Percentiles rank a stretch among this genome's conserved stretches.
Conservation (phyloP, 441 rosid species). For the Manihot esculenta region DNA sequence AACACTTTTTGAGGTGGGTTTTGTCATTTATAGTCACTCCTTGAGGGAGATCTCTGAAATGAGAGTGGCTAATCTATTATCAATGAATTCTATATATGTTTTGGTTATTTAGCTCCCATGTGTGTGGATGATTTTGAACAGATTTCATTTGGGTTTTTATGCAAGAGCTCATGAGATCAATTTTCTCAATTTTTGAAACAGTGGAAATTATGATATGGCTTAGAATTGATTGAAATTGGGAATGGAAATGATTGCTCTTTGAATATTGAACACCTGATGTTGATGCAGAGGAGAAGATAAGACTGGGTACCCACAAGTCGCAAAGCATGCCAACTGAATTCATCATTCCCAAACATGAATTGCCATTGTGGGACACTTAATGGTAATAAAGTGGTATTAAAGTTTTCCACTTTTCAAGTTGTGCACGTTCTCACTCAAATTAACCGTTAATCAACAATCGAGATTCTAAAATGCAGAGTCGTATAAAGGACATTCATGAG, state of each 20-base stretch:
- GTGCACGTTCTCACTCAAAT: neutral
- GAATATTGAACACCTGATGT: neutral
- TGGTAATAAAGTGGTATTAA: neutral
- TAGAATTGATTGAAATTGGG: neutral
- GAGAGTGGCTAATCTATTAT: slow-evolving; percentile 18
- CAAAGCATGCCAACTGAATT: too few species aligned
- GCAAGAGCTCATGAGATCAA: too few species aligned
- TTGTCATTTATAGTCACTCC: slow-evolving; percentile 18
- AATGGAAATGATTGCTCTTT: neutral
- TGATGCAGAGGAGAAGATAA: neutral
- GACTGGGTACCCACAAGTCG: neutral
- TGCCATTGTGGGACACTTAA: neutral
- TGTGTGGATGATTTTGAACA: too few species aligned
- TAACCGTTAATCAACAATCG: too few species aligned
- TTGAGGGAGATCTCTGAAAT: neutral
- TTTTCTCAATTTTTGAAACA: too few species aligned
- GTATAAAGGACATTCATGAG: too few species aligned
- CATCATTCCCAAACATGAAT: too few species aligned
- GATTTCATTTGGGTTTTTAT: too few species aligned
- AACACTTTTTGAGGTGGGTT: neutral
- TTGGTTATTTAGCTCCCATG: neutral
- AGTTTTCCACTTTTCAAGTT: neutral
- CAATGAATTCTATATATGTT: slow-evolving; percentile 1
- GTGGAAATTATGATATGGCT: too few species aligned
- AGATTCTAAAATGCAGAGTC: too few species aligned